phyloP scores from a whole-genome alignment of 1,284 basidiomycete genomes.

The Phlebopus sp. region DNA sequence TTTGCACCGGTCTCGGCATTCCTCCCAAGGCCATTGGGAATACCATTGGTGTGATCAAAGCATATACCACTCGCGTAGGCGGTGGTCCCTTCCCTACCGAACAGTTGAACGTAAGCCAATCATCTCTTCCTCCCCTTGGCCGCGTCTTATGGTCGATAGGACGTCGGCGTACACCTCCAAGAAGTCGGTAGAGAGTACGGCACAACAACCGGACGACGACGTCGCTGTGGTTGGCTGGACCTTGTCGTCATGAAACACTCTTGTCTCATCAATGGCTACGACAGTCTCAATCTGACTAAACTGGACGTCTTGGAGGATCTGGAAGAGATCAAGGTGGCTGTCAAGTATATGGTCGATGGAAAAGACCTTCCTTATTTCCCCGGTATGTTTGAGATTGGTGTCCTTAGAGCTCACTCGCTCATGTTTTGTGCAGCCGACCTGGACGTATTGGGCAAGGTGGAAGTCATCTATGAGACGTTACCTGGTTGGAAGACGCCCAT shows the following conservation, averaged over 20 bases:
- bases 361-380: conserved; percentile 86
- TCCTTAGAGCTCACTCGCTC: conserved; percentile 7
- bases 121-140: background rate
- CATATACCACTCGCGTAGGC: conserved; percentile 96
- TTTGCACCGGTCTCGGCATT: conserved; percentile 94
- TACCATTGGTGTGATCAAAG: conserved; percentile 92
- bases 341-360: conserved; percentile 79
- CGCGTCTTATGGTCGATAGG: conserved; percentile 40
- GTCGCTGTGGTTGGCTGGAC: conserved; percentile 97
- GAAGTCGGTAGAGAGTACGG: conserved; percentile 94
- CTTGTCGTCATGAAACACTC: conserved; percentile 94
- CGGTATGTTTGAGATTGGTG: conserved; percentile 46
- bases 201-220: conserved; percentile 86
- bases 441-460: conserved; percentile 75
- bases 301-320: conserved; percentile 90
- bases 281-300: conserved; percentile 92
- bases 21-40: conserved; percentile 86
- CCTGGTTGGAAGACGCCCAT: conserved; percentile 93
- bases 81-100: conserved; percentile 98
- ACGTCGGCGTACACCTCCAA: conserved; percentile 85
- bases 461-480: conserved; percentile 88
- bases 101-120: conserved; percentile 73
- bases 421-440: conserved; percentile 65
- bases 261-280: conserved; percentile 94
- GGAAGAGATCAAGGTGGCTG: conserved; percentile 85